A percentile compares a stretch with the other conserved stretches of the same genome.
Conservation (phyloP, 2,329 filamentous ascomycete genomes). For the Coniochaeta sp. region DNA sequence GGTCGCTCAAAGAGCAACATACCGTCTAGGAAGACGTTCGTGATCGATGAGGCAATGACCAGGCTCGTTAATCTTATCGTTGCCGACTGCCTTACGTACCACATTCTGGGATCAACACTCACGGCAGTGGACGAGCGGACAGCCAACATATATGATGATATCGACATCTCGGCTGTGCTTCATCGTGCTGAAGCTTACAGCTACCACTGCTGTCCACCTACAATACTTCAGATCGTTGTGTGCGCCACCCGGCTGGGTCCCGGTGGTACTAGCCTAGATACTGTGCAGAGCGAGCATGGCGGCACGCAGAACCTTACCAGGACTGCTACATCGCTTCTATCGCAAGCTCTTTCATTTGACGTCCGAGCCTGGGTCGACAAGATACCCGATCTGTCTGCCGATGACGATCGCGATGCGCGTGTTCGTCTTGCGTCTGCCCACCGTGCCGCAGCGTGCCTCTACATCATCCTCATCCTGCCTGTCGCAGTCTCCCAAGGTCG, state of each 20-base stretch:
- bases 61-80: conserved; percentile 35
- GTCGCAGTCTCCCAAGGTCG: conserved; percentile 11
- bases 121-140: conserved; percentile 19
- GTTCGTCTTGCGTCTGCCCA: conserved; percentile 34
- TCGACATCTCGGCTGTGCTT: conserved; percentile 29
- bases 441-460: conserved; percentile 36
- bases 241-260: conserved; percentile 31
- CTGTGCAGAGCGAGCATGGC: background rate
- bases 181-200: conserved; percentile 33
- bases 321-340: conserved; percentile 19
- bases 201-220: conserved; percentile 38
- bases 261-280: conserved; percentile 10
- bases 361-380: conserved; percentile 31
- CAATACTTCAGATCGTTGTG: conserved; percentile 35
- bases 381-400: conserved; percentile 24
- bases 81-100: conserved; percentile 42
- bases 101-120: conserved; percentile 38
- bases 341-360: conserved; percentile 30
- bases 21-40: background rate
- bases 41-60: conserved; percentile 19
- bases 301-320: conserved; percentile 8
- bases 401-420: conserved; percentile 27
- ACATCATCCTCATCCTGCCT: conserved; percentile 30
- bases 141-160: conserved; percentile 25
- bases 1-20: background rate